These are phyloP conservation scores for Curvularia sp. DNA, from an alignment of 2,329 filamentous ascomycete genomes.

Conservation along the genomic window DNA sequence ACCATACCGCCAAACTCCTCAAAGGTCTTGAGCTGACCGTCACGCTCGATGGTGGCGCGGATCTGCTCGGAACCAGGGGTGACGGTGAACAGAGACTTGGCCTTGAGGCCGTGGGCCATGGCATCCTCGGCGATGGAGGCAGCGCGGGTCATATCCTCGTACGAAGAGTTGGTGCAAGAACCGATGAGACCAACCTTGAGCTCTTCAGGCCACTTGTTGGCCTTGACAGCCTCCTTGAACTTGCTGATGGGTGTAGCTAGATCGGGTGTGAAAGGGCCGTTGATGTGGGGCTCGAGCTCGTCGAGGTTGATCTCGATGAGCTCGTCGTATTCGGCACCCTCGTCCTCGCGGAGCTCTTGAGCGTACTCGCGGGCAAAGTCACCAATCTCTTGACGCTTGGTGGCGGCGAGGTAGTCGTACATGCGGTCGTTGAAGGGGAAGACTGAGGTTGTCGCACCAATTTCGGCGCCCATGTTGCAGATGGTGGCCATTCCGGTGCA, in stretches of 20 bases:
- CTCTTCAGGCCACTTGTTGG: slow-evolving; percentile 95
- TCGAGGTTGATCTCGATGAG: slow-evolving; percentile 94
- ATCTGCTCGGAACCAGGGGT: slow-evolving; percentile 98
- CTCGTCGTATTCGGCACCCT: slow-evolving; percentile 94
- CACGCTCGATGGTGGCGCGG: slow-evolving; percentile 81
- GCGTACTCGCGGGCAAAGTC: slow-evolving; percentile 88
- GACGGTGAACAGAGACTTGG: slow-evolving; percentile 91
- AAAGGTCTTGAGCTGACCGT: slow-evolving; percentile 91
- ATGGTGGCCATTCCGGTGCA: slow-evolving; percentile 90
- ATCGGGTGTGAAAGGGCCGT: slow-evolving; percentile 98
- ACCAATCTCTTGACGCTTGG: slow-evolving; percentile 88
- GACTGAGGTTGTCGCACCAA: slow-evolving; percentile 85
- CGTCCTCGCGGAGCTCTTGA: slow-evolving; percentile 79
- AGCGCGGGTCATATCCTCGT: slow-evolving; percentile 91
- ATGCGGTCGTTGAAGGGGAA: slow-evolving; percentile 99
- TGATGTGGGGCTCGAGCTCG: slow-evolving; percentile 96
- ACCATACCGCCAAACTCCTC: slow-evolving; percentile 96
- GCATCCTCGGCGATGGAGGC: slow-evolving; percentile 92
- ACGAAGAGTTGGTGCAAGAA: slow-evolving; percentile 94
- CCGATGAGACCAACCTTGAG: slow-evolving; percentile 97
- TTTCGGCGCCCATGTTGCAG: slow-evolving; percentile 61
- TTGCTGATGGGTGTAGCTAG: slow-evolving; percentile 97
- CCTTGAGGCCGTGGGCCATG: slow-evolving; percentile 89
- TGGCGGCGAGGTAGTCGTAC: slow-evolving; percentile 93
- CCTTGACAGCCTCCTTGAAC: slow-evolving; percentile 92